Percentiles rank a stretch among this genome's conserved stretches.
Conservation (phyloP, 1,284 basidiomycete genomes). For the Stygiomarasmius scandens region DNA sequence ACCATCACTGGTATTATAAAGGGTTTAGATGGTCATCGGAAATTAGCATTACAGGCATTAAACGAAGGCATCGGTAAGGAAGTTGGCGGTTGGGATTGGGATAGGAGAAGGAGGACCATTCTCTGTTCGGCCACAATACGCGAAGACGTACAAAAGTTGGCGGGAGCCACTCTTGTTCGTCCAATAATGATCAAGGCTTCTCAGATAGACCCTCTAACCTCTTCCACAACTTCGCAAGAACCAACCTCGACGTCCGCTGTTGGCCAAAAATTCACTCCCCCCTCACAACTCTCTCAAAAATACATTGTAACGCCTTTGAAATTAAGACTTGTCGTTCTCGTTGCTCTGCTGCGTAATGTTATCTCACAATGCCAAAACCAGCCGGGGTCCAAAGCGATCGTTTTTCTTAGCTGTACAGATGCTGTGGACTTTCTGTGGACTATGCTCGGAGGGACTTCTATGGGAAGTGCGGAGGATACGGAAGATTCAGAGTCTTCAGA, state of each 20-base stretch:
- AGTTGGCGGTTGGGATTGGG: conserved; percentile 89
- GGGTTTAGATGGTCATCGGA: conserved; percentile 79
- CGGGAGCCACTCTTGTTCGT: conserved; percentile 76
- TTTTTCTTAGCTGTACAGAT: conserved; percentile 96
- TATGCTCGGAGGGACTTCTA: conserved; percentile 77
- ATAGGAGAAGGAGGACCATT: conserved; percentile 74
- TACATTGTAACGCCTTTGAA: conserved; percentile 94
- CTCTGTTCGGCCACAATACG: conserved; percentile 97
- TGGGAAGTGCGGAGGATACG: conserved; percentile 53
- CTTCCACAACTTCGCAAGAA: conserved; percentile 17
- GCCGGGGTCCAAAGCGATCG: conserved; percentile 76
- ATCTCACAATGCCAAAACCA: conserved; percentile 60
- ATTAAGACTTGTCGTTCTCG: conserved; percentile 86
- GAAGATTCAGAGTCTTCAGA: conserved; percentile 27
- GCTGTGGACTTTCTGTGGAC: conserved; percentile 98
- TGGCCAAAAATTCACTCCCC: conserved; percentile 83
- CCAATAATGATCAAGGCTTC: conserved; percentile 77
- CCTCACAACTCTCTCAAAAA: conserved; percentile 93
- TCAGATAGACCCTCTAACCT: conserved; percentile 43
- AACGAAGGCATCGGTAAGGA: conserved; percentile 71
- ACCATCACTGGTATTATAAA: conserved; percentile 89
- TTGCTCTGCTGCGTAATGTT: conserved; percentile 82
- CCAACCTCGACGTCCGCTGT: conserved; percentile 20
- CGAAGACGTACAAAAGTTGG: conserved; percentile 93
- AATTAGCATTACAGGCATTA: conserved; percentile 73